Evolutionary conservation across 495 filamentous ascomycete species (phyloP).

Genomic region (Bathelium albidoporum): DNA sequence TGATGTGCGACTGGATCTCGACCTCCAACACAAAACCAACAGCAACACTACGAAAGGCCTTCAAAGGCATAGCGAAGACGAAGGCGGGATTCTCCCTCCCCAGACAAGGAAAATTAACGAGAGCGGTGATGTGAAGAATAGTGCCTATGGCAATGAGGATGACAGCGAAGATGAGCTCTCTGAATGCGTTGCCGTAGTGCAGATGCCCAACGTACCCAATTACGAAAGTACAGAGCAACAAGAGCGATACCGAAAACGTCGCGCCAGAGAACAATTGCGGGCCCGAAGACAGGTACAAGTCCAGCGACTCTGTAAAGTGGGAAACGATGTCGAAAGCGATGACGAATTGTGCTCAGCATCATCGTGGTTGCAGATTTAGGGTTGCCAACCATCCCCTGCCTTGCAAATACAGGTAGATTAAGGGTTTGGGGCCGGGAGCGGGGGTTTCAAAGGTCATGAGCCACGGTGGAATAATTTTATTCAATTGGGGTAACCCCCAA

Average conservation of each 20-base stretch:
- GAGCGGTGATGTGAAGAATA: no score
- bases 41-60: not conserved
- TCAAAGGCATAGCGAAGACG: no score
- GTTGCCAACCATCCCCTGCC: not conserved
- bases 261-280: not conserved
- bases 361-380: not conserved
- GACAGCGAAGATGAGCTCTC: no score
- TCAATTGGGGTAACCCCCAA: no score
- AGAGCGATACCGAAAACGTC: not conserved
- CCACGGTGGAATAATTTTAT: no score
- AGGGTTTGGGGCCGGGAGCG: not conserved
- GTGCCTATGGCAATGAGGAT: no score
- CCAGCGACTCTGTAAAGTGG: not conserved
- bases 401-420: not conserved
- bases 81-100: no score
- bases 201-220: constrained; percentile 27
- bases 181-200: not conserved
- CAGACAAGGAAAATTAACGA: no score
- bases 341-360: not conserved
- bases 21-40: not conserved
- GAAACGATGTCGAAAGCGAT: not conserved
- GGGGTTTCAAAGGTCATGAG: not conserved
- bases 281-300: not conserved
- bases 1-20: not conserved
- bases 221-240: not conserved